A percentile compares a stretch with the other conserved stretches of the same genome.
Evolutionary conservation across 2,329 filamentous ascomycete genomes (phyloP).

Genomic region (Ascomycota sp.): DNA sequence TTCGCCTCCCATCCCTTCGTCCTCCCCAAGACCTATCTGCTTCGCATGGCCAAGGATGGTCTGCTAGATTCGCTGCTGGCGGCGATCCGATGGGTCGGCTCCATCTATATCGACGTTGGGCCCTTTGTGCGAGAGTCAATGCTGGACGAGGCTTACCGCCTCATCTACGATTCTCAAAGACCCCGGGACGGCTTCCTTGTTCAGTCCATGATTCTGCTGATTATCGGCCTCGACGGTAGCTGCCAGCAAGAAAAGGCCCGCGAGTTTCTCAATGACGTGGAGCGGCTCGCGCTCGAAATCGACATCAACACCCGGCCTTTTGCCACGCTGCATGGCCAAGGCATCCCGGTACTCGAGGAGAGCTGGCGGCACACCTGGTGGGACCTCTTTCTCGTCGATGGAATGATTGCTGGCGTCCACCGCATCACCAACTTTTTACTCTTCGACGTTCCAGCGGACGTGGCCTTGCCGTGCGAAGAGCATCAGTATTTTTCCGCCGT

Average conservation of each 20-base stretch:
- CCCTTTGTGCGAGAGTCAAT: constrained; percentile 22
- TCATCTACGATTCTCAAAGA: constrained; percentile 24
- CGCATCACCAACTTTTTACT: constrained; percentile 50
- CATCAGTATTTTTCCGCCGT: constrained; percentile 43
- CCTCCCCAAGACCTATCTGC: constrained; percentile 29
- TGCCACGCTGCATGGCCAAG: constrained; percentile 40
- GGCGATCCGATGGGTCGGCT: constrained; percentile 35
- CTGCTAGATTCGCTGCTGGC: constrained; percentile 28
- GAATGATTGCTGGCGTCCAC: constrained; percentile 65
- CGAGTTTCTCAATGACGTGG: constrained; percentile 44
- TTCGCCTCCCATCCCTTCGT: constrained; percentile 36
- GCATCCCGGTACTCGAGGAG: constrained; percentile 53
- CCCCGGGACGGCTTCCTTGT: constrained; percentile 42
- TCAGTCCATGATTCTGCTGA: constrained; percentile 57
- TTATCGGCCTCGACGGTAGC: constrained; percentile 59
- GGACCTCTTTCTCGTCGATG: constrained; percentile 64
- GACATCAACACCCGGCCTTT: constrained; percentile 54
- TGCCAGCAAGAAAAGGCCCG: constrained; percentile 50
- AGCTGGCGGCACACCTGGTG: constrained; percentile 83
- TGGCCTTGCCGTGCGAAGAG: constrained; percentile 66
- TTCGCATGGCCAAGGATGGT: constrained; percentile 25
- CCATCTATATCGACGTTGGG: constrained; percentile 30
- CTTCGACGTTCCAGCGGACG: constrained; percentile 45
- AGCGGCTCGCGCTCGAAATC: constrained; percentile 53
- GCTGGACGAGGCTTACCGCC: constrained; percentile 35